phyloP scores from a whole-genome alignment of 2,329 filamentous ascomycete species.

The Ophiognomonia clavigignenti-juglandacearum region DNA sequence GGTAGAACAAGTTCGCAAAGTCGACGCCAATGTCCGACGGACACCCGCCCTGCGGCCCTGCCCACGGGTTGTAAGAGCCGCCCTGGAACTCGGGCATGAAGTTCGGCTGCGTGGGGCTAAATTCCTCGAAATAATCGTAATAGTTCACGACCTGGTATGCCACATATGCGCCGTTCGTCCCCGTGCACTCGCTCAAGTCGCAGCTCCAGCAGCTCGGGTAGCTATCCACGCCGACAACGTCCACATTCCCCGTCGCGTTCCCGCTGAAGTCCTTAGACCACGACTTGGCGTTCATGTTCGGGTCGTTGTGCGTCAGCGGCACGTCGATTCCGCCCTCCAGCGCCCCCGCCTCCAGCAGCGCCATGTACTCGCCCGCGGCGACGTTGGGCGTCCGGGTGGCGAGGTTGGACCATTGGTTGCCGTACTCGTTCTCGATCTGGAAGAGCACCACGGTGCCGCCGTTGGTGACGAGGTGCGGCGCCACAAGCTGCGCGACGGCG shows the following conservation, averaged over 20 bases:
- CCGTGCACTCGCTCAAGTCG: constrained; percentile 54
- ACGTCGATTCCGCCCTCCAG: constrained; percentile 54
- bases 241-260: constrained; percentile 51
- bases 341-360: constrained; percentile 47
- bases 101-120: constrained; percentile 39
- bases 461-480: constrained; percentile 49
- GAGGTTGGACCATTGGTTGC: constrained; percentile 37
- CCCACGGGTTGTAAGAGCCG: constrained; percentile 58
- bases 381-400: constrained; percentile 40
- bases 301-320: constrained; percentile 54
- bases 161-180: constrained; percentile 54
- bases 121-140: constrained; percentile 24
- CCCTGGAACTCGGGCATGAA: constrained; percentile 58
- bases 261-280: constrained; percentile 59
- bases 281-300: constrained; percentile 52
- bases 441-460: constrained; percentile 52
- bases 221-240: constrained; percentile 47
- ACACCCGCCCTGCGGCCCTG: constrained; percentile 52
- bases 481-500: constrained; percentile 44
- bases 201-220: constrained; percentile 60
- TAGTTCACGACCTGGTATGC: constrained; percentile 35
- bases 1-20: constrained; percentile 61
- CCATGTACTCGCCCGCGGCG: constrained; percentile 50
- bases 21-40: constrained; percentile 49
- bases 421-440: constrained; percentile 54